phyloP scores from a whole-genome alignment of 2,329 filamentous ascomycete genomes.

The Cytospora schulzeri region DNA sequence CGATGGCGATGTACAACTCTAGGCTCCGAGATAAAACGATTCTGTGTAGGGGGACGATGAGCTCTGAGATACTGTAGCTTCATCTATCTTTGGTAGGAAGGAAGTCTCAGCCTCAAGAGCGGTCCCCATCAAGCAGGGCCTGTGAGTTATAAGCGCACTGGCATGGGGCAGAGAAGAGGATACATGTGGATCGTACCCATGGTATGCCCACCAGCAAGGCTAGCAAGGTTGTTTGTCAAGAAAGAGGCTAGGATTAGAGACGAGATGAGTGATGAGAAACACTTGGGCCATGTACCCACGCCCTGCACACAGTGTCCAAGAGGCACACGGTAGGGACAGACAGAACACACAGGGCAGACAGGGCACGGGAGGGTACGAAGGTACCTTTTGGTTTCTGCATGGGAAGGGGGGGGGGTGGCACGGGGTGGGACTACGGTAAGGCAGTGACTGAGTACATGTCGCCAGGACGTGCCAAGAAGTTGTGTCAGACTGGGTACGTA shows the following conservation, averaged over 20 bases:
- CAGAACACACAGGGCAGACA: slow-evolving; percentile 6
- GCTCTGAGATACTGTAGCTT: slow-evolving; percentile 13
- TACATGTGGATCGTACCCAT: slow-evolving; percentile 20
- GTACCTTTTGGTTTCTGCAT: neutral
- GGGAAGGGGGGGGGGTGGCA: neutral
- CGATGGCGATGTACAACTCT: slow-evolving; percentile 20
- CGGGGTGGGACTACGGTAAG: slow-evolving; percentile 19
- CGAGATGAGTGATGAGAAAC: slow-evolving; percentile 6
- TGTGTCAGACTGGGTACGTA: too few species aligned
- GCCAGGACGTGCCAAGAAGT: too few species aligned
- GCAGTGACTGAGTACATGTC: slow-evolving; percentile 15
- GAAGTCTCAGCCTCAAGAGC: slow-evolving; percentile 27
- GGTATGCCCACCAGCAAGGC: slow-evolving; percentile 6
- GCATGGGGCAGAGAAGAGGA: slow-evolving; percentile 11
- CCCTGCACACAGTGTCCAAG: slow-evolving; percentile 25
- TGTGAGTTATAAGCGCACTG: slow-evolving; percentile 23
- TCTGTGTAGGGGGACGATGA: slow-evolving; percentile 4
- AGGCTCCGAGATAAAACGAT: slow-evolving; percentile 25
- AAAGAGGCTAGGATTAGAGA: slow-evolving; percentile 61
- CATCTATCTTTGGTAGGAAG: slow-evolving; percentile 24
- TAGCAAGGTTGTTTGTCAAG: slow-evolving; percentile 14
- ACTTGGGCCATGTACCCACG: slow-evolving; percentile 10
- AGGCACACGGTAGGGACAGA: slow-evolving; percentile 14
- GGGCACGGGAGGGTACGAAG: neutral
- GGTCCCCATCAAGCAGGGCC: slow-evolving; percentile 21